A percentile compares a stretch with the other conserved stretches of the same genome.
Conservation (phyloP, 2,329 filamentous ascomycete genomes). For the Botryotinia globosa region DNA sequence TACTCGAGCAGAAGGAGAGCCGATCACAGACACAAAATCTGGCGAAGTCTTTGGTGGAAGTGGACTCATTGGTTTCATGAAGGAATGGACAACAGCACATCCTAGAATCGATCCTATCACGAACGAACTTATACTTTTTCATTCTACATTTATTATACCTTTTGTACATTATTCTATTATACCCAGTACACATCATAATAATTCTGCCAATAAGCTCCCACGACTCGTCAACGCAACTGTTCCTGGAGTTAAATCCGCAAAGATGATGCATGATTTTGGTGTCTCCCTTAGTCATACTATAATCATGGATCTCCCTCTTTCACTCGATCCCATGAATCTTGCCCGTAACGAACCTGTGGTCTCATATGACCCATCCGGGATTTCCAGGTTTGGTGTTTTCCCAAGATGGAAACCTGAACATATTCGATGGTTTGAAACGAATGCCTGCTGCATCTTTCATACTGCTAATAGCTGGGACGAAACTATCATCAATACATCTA, state of each 20-base stretch:
- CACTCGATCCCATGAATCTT: constrained; percentile 61
- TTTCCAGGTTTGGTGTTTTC: constrained; percentile 65
- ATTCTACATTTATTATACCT: constrained; percentile 62
- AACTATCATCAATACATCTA: constrained; percentile 27
- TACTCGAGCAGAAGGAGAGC: constrained; percentile 51
- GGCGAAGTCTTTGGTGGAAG: constrained; percentile 53
- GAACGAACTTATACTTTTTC: constrained; percentile 65
- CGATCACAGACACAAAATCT: constrained; percentile 41
- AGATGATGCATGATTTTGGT: constrained; percentile 77
- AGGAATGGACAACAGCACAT: constrained; percentile 69
- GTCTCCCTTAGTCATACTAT: constrained; percentile 61
- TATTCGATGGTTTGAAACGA: constrained; percentile 66
- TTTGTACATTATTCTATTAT: constrained; percentile 66
- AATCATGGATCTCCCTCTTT: constrained; percentile 67
- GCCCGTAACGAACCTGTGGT: constrained; percentile 55
- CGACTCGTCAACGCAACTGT: constrained; percentile 52
- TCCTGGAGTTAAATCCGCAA: constrained; percentile 59
- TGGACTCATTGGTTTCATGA: constrained; percentile 59
- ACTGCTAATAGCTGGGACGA: constrained; percentile 70
- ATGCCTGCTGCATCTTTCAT: constrained; percentile 67
- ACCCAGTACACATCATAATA: constrained; percentile 40
- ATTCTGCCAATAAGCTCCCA: constrained; percentile 29
- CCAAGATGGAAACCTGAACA: constrained; percentile 56
- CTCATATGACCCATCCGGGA: constrained; percentile 55
- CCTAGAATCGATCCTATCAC: constrained; percentile 64